These are phyloP conservation scores for Bothriochloa decipiens DNA, from an alignment of 176 grass and related monocot genomes.

Conservation along the genomic window DNA sequence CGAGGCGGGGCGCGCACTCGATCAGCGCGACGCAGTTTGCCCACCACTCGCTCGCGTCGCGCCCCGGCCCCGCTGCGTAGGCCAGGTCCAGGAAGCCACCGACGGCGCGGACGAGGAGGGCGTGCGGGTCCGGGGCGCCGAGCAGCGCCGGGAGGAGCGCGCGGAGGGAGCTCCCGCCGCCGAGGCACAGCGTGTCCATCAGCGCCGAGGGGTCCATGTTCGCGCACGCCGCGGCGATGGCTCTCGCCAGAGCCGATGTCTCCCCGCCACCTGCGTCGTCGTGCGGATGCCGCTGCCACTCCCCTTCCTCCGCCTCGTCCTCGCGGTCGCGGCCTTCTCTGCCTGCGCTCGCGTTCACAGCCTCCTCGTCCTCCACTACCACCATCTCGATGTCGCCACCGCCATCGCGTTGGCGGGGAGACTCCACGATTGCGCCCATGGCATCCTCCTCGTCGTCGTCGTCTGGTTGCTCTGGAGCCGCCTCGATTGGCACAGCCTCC, in stretches of 20 bases:
- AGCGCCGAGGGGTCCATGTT: conserved; percentile 35
- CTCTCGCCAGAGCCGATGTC: neutral
- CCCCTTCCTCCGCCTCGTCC: conserved; percentile 4
- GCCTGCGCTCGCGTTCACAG: neutral
- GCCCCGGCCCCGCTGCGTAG: neutral
- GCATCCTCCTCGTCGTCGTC: neutral
- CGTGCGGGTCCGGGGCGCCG: conserved; percentile 27
- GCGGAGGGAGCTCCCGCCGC: neutral
- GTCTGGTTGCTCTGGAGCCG: neutral
- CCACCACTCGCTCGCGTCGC: conserved; percentile 27
- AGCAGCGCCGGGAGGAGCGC: conserved; percentile 33
- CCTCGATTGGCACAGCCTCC: neutral
- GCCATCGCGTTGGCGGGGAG: neutral
- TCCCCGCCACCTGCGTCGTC: neutral
- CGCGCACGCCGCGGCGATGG: conserved; percentile 20
- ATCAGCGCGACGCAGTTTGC: conserved; percentile 32
- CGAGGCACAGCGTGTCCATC: conserved; percentile 13
- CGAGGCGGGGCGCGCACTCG: conserved; percentile 4
- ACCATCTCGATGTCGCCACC: neutral
- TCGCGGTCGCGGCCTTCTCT: neutral
- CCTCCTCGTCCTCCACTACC: neutral
- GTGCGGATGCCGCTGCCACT: neutral
- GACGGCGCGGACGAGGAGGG: conserved; percentile 32
- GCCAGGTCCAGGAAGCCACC: conserved; percentile 39
- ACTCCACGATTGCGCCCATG: neutral